Evolutionary conservation across 305 asterid species (phyloP).

Genomic region (Solanum hybrid): DNA sequence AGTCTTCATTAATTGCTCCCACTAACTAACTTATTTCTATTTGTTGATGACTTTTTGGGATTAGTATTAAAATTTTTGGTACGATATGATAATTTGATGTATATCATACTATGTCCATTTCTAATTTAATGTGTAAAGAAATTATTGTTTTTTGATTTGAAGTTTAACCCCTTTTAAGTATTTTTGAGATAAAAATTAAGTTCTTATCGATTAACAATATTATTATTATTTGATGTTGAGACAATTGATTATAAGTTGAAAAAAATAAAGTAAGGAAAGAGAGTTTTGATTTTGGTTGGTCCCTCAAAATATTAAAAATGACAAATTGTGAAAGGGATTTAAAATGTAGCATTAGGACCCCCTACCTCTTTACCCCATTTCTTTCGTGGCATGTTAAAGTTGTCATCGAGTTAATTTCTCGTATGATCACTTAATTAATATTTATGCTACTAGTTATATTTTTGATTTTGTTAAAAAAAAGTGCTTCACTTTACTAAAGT

Average conservation of each 20-base stretch:
- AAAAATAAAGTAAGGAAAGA: background rate
- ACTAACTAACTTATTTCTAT: background rate
- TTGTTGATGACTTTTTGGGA: background rate
- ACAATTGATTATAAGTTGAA: background rate
- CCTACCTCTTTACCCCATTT: background rate
- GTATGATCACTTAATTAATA: background rate
- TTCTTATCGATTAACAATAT: background rate
- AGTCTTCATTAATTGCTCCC: background rate
- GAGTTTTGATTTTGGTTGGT: background rate
- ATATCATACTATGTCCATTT: background rate
- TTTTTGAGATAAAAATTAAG: background rate
- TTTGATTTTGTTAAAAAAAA: too few species aligned
- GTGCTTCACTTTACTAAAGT: background rate
- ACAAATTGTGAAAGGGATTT: background rate
- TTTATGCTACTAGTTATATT: too few species aligned
- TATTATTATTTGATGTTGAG: background rate
- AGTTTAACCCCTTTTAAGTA: background rate
- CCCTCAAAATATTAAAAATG: background rate
- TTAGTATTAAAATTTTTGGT: too few species aligned
- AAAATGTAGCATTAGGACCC: background rate
- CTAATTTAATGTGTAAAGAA: background rate
- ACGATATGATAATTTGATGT: background rate
- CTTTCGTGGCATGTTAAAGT: background rate
- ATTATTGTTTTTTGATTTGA: background rate
- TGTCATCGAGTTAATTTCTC: background rate